Percentiles rank a stretch among this genome's conserved stretches.
Conservation (phyloP, 805 yeast species). For the Pichia ethanolica region DNA sequence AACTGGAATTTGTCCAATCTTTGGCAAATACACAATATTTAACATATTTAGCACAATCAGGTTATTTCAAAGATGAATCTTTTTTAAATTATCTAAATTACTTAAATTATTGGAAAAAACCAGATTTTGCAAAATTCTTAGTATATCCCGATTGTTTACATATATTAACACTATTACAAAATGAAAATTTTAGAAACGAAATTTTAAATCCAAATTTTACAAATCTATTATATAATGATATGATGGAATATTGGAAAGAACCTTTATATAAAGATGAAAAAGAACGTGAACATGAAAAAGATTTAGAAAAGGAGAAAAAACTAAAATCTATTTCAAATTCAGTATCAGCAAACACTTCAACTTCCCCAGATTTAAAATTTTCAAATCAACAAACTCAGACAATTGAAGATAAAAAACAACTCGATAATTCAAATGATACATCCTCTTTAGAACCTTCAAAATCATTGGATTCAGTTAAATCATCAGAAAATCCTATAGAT, state of each 20-base stretch:
- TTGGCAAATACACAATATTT: conserved; percentile 84
- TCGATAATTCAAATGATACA: not conserved
- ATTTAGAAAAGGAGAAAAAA: not conserved
- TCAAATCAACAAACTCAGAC: not conserved
- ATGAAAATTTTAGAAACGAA: conserved; percentile 44
- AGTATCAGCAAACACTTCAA: not conserved
- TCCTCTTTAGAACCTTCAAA: no score
- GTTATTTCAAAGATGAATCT: conserved; percentile 59
- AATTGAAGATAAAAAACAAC: no score
- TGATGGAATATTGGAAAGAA: conserved; percentile 65
- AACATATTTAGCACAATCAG: conserved; percentile 78
- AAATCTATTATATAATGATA: conserved; percentile 59
- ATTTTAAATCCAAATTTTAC: conserved; percentile 51
- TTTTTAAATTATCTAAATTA: conserved; percentile 74
- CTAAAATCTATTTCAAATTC: not conserved
- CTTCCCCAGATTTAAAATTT: not conserved
- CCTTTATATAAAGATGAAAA: conserved; percentile 17
- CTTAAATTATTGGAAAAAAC: conserved; percentile 77
- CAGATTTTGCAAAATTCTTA: conserved; percentile 59
- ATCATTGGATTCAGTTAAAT: no score
- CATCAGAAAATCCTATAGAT: no score
- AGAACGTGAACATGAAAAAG: not conserved
- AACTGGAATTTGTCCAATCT: conserved; percentile 88
- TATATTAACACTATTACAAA: conserved; percentile 56
- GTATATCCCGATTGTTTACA: conserved; percentile 88